phyloP scores from a whole-genome alignment of 179 eudicot genomes.

The Dionaea muscipula region DNA sequence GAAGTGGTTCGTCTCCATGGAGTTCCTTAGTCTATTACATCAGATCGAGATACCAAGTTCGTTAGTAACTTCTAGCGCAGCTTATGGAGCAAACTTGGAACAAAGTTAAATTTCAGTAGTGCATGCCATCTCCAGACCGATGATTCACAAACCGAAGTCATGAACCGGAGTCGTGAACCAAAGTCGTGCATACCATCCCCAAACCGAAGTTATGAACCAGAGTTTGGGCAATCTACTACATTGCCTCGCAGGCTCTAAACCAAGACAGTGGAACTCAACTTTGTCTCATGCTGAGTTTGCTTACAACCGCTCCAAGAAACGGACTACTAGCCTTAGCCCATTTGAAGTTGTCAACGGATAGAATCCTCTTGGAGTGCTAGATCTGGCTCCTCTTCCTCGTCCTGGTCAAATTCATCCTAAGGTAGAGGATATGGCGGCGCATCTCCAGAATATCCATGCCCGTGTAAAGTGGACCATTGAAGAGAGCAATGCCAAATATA shows the following conservation, averaged over 20 bases:
- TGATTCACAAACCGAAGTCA: no score
- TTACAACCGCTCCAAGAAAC: not conserved
- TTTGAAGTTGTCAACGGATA: not conserved
- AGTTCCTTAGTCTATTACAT: not conserved
- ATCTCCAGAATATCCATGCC: no score
- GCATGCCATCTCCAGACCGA: not conserved
- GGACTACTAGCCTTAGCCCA: not conserved
- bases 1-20: not conserved
- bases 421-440: no score
- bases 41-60: slow-evolving; percentile 1
- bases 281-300: not conserved
- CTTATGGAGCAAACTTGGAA: not conserved
- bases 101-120: not conserved
- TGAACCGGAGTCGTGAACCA: no score
- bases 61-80: not conserved
- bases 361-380: not conserved
- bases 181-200: not conserved
- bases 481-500: no score
- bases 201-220: no score
- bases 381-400: not conserved
- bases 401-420: no score
- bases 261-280: not conserved
- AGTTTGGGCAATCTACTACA: not conserved
- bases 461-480: no score
- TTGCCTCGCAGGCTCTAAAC: not conserved